A percentile compares a stretch with the other conserved stretches of the same genome.
phyloP scores from a whole-genome alignment of 352 stramenopile species.

The Phytophthora megakarya region DNA sequence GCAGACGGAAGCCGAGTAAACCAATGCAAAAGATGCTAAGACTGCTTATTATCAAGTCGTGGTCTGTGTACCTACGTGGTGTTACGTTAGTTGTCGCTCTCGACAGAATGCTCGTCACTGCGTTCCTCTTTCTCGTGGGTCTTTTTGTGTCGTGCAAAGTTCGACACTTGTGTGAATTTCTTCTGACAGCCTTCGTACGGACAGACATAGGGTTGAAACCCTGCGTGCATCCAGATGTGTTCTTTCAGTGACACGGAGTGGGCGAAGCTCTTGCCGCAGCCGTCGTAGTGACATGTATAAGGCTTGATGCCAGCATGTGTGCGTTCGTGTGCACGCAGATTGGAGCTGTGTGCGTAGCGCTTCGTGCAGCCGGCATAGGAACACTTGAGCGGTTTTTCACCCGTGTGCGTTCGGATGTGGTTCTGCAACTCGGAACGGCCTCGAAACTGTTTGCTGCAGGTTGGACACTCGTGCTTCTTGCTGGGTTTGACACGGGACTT shows the following conservation, averaged over 20 bases:
- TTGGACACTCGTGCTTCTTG: slow-evolving; percentile 86
- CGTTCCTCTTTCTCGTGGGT: slow-evolving; percentile 82
- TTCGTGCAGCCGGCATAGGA: slow-evolving; percentile 87
- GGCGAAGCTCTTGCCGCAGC: slow-evolving; percentile 90
- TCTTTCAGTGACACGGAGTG: slow-evolving; percentile 92
- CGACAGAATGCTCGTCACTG: slow-evolving; percentile 52
- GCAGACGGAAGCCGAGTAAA: slow-evolving; percentile 28
- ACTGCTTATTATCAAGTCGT: slow-evolving; percentile 24
- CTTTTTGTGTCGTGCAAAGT: slow-evolving; percentile 89
- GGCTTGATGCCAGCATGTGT: slow-evolving; percentile 91
- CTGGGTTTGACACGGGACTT: slow-evolving; percentile 88
- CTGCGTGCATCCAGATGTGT: slow-evolving; percentile 92
- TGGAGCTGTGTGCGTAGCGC: slow-evolving; percentile 90
- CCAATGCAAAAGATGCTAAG: background rate
- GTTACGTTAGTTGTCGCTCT: slow-evolving; percentile 47
- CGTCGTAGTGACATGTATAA: slow-evolving; percentile 90
- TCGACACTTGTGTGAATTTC: slow-evolving; percentile 90
- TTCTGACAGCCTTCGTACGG: slow-evolving; percentile 89
- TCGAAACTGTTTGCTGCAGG: slow-evolving; percentile 86
- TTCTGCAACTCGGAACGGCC: slow-evolving; percentile 85
- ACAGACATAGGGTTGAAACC: slow-evolving; percentile 92
- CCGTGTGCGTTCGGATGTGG: slow-evolving; percentile 90
- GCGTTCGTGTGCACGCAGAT: slow-evolving; percentile 90
- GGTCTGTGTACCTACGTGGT: slow-evolving; percentile 7
- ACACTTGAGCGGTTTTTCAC: slow-evolving; percentile 90